These are phyloP conservation scores for Zarea fungicola DNA, from an alignment of 2,329 filamentous ascomycete species.

Conservation along the genomic window DNA sequence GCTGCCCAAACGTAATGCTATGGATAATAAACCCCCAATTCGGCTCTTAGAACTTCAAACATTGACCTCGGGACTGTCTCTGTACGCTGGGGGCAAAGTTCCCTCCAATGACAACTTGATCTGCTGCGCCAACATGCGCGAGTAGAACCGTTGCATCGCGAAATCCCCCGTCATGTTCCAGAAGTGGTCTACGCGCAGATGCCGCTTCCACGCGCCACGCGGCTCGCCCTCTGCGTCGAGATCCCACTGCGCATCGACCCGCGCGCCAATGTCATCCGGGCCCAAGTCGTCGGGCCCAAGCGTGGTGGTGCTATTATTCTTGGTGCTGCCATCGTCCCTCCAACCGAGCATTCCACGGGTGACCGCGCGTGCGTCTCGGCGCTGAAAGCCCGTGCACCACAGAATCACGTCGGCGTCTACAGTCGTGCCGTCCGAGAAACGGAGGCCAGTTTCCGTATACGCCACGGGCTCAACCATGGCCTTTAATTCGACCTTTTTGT, in stretches of 20 bases:
- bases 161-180: constrained; percentile 31
- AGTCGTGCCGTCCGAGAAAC: constrained; percentile 25
- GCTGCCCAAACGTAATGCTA: too few relatives aligned
- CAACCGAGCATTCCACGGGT: neutral
- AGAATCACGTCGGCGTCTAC: constrained; percentile 29
- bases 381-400: constrained; percentile 33
- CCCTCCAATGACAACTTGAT: constrained; percentile 31
- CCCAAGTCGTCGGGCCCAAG: constrained; percentile 3
- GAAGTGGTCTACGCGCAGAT: constrained; percentile 27
- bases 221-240: constrained; percentile 38
- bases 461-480: constrained; percentile 23
- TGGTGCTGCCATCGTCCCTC: too few relatives aligned
- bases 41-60: too few relatives aligned
- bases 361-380: constrained; percentile 24
- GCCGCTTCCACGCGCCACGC: constrained; percentile 35
- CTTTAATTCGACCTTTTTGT: constrained; percentile 25
- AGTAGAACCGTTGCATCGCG: constrained; percentile 29
- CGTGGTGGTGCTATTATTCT: too few relatives aligned
- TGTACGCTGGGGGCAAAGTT: constrained; percentile 29
- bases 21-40: too few relatives aligned
- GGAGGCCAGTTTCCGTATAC: constrained; percentile 24
- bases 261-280: constrained; percentile 22
- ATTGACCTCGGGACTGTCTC: neutral
- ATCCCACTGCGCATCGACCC: constrained; percentile 35
- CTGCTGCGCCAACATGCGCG: constrained; percentile 26